Evolutionary conservation across 208 protist genomes (phyloP), one percentile per base, ranked within the genome.

Genomic region (Leishmania mexicana): DNA sequence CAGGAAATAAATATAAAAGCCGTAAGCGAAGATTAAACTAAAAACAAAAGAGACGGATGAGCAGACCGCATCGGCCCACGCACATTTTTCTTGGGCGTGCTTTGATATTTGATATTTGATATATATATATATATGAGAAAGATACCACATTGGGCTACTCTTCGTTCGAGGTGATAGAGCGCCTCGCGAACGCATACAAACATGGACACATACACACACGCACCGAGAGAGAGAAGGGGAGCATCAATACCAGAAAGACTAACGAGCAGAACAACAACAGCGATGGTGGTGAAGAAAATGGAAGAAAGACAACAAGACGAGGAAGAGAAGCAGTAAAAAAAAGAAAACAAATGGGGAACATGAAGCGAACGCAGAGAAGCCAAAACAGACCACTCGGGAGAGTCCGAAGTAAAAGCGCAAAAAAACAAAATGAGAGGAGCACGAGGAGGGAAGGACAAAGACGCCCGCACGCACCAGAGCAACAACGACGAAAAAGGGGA

Each of bases 161-260:
- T 13, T 6, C 5, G 15, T 21, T 21, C 0, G 51, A 21, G 17
- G 51, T 54, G 51, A 54, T 13, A 6, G 17, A 54, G 1, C 0
- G 51, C 15, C 51, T n/a, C 42, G 4, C 28, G 3, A 51, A 47
- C 8, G 28, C 68, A 53, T 42, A 5, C 2, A n/a, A 1, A 74
- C 7, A 76, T 35, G n/a, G 3, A 28, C 5, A 58, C 42, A 49
- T n/a, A 87, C 21, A 40, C 57, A 71, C 45, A 80, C n/a, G 80
- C 24, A 80, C 3, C 57, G 40, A 75, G 6, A 49, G 45, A 10
- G 45, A 47, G 76, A 24, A 73, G 21, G 21, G 51, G 51, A 54
- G 51, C 17, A 54, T 21, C 17, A 5, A 21, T 21, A 54, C 51
- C 15, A 54, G 51, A 21, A 54, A 54, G 17, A 54, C 17, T 21